Base-by-base conservation (phyloP, 805 yeast genomes). In the Lachancea lanzarotensis region DNA sequence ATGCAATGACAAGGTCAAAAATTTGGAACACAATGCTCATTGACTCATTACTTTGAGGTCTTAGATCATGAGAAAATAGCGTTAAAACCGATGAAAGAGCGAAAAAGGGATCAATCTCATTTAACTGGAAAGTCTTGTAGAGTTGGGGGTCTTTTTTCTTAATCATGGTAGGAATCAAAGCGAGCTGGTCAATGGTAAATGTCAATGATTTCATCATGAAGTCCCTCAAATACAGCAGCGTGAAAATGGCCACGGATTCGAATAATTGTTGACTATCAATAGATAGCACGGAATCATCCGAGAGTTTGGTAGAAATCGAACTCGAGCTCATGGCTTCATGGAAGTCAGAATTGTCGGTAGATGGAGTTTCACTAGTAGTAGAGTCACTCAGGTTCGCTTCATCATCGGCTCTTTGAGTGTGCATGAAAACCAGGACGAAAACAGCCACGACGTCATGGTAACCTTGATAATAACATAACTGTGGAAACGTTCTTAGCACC, bases 391-490 rank as follows among this genome's bases (percentile, higher is more conserved):
- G 29, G 12, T 42, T 42, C 17, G 45, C 42, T 9, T 42, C 44
- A 20, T 48, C 50, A 12, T 49, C 53, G 3, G 18, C 32, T 18
- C 27, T 31, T 16, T 25, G 43, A 13, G 50, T 49, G 35, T 47
- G 49, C 9, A 46, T 61, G 46, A 79, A 77, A 1, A 82, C 76
- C 15, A 82, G 58, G 3, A 84, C 65, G 6, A 85, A 68, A 3
- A 84, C 73, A 31, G 85, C 73, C 1, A 87, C 89, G 17, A 93
- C 70, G 55, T 93, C 98, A 63, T 91, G 98, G 62, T 75, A 87
- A 0, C 98, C 98, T 65, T 91, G 98, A 62, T 89, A 91, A 63
- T 91, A 91, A 47, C 78, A 70, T 35, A 90, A 67, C 3, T 63
- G 55, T 0, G 90, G 90, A 52, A 81, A 68, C 13, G 70, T 72